Evolutionary conservation across 345 rosid genomes (phyloP).

Genomic region (Ailanthus altissimus): DNA sequence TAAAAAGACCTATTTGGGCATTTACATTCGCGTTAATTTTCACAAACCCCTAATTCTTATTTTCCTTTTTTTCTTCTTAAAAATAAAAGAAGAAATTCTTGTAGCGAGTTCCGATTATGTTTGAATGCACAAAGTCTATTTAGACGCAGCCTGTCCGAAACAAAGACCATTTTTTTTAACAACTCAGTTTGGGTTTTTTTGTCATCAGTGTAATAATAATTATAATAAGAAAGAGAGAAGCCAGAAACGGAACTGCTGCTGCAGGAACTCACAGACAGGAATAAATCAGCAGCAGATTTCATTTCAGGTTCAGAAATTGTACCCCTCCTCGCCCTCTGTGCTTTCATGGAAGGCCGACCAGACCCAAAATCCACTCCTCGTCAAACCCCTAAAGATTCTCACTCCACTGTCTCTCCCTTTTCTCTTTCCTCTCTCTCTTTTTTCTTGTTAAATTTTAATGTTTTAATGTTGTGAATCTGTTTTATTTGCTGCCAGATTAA

Average conservation of each 20-base stretch:
- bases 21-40: too few species aligned
- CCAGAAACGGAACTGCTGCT: constrained; percentile 1
- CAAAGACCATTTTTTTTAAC: too few species aligned
- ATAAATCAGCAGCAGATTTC: constrained; percentile 12
- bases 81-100: neutral
- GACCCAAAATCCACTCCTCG: neutral
- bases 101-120: neutral
- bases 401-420: neutral
- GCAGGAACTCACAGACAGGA: neutral
- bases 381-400: neutral
- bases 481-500: constrained; percentile 9
- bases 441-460: neutral
- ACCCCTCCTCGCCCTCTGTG: neutral
- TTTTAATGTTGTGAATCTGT: constrained; percentile 1
- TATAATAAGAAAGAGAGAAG: too few species aligned
- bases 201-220: neutral
- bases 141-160: neutral
- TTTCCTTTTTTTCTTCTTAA: neutral
- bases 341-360: constrained; percentile 11
- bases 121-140: neutral
- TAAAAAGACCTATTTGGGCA: too few species aligned
- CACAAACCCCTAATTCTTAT: neutral
- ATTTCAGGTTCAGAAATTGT: constrained; percentile 17
- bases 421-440: neutral
- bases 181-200: neutral